Percentiles rank a stretch among this genome's conserved stretches.
Evolutionary conservation across 2,329 filamentous ascomycete species (phyloP).

Genomic region (Fusarium chuoi): DNA sequence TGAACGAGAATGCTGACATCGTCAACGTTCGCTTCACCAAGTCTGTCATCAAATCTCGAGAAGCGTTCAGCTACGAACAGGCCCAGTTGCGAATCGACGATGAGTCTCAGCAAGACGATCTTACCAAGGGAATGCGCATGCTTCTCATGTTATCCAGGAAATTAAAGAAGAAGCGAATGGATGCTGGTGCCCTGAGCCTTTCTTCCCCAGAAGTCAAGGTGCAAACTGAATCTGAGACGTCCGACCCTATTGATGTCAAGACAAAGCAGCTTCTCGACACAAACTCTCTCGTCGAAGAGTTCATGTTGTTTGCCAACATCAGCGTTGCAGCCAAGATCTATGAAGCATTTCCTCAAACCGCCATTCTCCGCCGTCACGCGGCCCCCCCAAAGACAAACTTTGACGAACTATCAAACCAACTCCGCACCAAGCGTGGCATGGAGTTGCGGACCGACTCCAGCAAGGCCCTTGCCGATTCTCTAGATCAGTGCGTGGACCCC

Average conservation of each 20-base stretch:
- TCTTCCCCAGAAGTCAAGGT: conserved; percentile 98
- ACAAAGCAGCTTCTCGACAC: conserved; percentile 94
- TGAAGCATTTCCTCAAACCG: conserved; percentile 92
- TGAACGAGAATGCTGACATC: conserved; percentile 85
- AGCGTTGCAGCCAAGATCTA: conserved; percentile 92
- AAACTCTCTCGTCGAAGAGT: conserved; percentile 97
- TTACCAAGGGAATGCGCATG: conserved; percentile 89
- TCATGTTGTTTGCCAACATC: conserved; percentile 98
- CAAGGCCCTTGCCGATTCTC: conserved; percentile 90
- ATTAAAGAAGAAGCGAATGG: conserved; percentile 94
- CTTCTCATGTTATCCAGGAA: conserved; percentile 91
- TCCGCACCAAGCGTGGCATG: conserved; percentile 85
- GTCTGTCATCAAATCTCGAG: conserved; percentile 94
- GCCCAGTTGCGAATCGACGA: conserved; percentile 96
- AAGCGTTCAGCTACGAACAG: conserved; percentile 98
- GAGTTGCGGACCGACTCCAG: conserved; percentile 87
- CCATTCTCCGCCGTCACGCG: conserved; percentile 90
- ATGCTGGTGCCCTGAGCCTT: conserved; percentile 92
- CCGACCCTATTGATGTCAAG: conserved; percentile 95
- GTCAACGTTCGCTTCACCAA: conserved; percentile 91
- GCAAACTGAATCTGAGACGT: conserved; percentile 93
- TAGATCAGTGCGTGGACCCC: conserved; percentile 84
- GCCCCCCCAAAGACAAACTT: conserved; percentile 96
- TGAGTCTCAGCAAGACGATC: conserved; percentile 82
- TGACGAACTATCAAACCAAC: conserved; percentile 90